These are phyloP conservation scores for Suillus weaverae DNA, from an alignment of 768 basidiomycete genomes.

Conservation along the genomic window DNA sequence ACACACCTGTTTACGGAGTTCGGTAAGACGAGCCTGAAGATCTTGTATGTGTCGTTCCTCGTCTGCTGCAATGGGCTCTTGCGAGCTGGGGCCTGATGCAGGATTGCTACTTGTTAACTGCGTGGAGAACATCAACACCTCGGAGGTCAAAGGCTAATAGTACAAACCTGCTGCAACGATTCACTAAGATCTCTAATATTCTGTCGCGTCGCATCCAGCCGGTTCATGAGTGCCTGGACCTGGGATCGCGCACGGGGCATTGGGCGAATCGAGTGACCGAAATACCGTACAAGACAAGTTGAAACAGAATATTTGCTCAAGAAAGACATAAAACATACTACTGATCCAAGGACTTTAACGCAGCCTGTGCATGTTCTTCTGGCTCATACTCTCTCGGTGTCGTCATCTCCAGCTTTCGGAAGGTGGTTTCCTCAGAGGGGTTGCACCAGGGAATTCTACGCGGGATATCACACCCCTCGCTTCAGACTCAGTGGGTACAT, in stretches of 20 bases:
- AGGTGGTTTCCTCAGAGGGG: constrained; percentile 57
- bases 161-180: constrained; percentile 38
- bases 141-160: too few species aligned
- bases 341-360: constrained; percentile 72
- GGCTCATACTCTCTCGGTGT: constrained; percentile 55
- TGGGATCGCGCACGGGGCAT: constrained; percentile 51
- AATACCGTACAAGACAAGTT: constrained; percentile 34
- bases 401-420: constrained; percentile 38
- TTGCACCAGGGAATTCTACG: constrained; percentile 66
- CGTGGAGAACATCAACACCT: constrained; percentile 3
- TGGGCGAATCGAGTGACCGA: constrained; percentile 45
- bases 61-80: constrained; percentile 31
- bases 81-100: constrained; percentile 21
- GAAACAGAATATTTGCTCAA: background rate
- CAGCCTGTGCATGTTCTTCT: constrained; percentile 74
- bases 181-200: constrained; percentile 38
- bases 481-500: constrained; percentile 33
- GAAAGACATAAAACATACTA: constrained; percentile 53
- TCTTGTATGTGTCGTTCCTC: constrained; percentile 46
- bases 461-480: constrained; percentile 52
- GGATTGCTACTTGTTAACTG: constrained; percentile 18
- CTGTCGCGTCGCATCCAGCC: constrained; percentile 37
- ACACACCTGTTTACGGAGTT: constrained; percentile 40
- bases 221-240: constrained; percentile 37
- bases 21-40: constrained; percentile 40